Evolutionary conservation across 73 alveolate species (phyloP), one percentile per base, ranked within the genome.

Genomic region (Uronychia setigera): DNA sequence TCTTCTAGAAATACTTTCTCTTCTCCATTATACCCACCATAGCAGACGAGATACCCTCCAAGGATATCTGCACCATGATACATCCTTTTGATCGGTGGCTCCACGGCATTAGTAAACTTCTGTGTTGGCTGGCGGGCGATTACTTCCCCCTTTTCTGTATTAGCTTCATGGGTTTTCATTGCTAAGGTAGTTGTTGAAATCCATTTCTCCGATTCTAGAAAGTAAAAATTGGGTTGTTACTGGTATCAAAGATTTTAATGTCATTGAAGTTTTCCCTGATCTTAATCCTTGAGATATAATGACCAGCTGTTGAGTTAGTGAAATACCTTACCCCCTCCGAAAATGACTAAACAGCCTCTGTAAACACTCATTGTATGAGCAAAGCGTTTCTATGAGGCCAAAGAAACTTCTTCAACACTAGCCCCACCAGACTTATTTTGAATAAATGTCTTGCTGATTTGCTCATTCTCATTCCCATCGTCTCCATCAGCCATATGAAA

Each of bases 21-120:
- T 60, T 81, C 88, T 11, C 88, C 88, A 32, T 81, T 59, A 1
- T 59, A 30, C 25, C 88, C 88, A 14, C 88, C 88, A 30, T 81
- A 81, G 27, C 34, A 59, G 1, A 81, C 46, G 82, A 81, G 32
- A 32, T 32, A 79, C 29, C 75, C 81, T 1, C 88, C 88, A 28
- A 81, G 60, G 29, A 81, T 29, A 5, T 79, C 82, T 33, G 82
- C 59, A 0, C 82, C 82, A 81, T 81, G 88, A 60, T 67, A 79
- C 88, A 81, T 81, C 75, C 88, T 58, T 60, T 81, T 81, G 26
- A 31, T 81, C 1, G 88, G 88, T 5, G 88, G 82, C 33, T 81
- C 88, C n/a, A 81, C 27, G 19, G 87, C 30, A 57, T 26, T 58
- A 35, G 57, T 19, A 5, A 46, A 11, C 19, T 46, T 46, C n/a